Conservation (phyloP, 495 filamentous ascomycete species). For the Penicillium roqueforti region DNA sequence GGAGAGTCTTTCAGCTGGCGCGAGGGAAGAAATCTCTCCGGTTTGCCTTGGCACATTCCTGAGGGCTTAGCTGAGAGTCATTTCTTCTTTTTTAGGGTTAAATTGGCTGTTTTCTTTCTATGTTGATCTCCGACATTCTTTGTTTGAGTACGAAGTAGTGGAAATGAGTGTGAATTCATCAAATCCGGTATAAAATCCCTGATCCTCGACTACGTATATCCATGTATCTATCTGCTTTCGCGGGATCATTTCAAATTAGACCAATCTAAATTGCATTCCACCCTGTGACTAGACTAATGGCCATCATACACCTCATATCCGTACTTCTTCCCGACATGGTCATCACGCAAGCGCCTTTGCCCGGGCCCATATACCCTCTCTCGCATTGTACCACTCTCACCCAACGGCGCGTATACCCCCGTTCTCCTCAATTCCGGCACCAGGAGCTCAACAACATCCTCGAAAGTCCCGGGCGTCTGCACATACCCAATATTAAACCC, state of each 20-base stretch:
- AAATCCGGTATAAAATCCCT: background rate
- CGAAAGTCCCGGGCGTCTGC: slow-evolving; percentile 46
- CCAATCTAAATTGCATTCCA: background rate
- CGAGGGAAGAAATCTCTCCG: slow-evolving; percentile 3
- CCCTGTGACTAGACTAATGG: background rate
- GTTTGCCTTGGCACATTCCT: background rate
- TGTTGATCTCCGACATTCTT: no score
- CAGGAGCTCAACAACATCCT: slow-evolving; percentile 45
- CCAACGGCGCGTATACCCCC: slow-evolving; percentile 11
- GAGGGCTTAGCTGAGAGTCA: no score
- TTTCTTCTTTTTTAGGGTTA: no score
- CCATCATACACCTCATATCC: slow-evolving; percentile 10
- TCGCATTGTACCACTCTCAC: slow-evolving; percentile 18
- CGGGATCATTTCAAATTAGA: background rate
- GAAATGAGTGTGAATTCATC: background rate
- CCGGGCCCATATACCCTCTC: slow-evolving; percentile 25
- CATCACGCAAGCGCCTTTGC: slow-evolving; percentile 6
- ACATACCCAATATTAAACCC: slow-evolving; percentile 1
- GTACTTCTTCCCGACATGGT: background rate
- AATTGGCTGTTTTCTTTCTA: background rate
- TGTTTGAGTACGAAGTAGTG: background rate
- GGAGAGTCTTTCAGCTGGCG: no score
- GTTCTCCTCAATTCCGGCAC: slow-evolving; percentile 16
- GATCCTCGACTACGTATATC: background rate
- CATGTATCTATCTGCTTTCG: background rate